Evolutionary conservation across 148 eudicot species (phyloP).

Genomic region (Rhododendron henanense): DNA sequence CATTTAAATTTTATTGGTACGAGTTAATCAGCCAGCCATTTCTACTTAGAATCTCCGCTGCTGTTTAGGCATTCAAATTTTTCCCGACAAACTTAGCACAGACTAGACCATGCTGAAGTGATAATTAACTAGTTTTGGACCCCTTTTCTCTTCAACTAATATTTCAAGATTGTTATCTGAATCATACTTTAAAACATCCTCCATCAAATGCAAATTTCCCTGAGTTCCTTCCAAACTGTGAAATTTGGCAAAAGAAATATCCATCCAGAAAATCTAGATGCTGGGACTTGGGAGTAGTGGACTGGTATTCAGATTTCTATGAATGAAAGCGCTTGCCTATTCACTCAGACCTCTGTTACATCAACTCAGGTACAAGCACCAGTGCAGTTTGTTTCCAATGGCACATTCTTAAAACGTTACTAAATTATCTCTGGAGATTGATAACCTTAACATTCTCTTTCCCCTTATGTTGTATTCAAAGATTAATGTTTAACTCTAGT

Average conservation of each 20-base stretch:
- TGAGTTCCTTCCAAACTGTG: background rate
- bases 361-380: background rate
- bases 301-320: background rate
- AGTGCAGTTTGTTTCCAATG: background rate
- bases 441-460: background rate
- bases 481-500: background rate
- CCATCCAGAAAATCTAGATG: background rate
- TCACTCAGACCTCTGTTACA: background rate
- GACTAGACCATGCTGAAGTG: background rate
- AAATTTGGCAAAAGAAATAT: no score
- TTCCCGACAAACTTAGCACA: background rate
- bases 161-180: background rate
- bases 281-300: background rate
- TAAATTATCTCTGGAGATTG: background rate
- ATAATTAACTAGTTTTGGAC: background rate
- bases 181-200: background rate
- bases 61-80: background rate
- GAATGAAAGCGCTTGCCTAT: background rate
- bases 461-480: background rate
- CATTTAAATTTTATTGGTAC: background rate
- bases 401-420: background rate
- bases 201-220: background rate
- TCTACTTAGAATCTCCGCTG: background rate
- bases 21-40: background rate
- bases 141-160: background rate